phyloP scores from a whole-genome alignment of 1,139 yeast genomes.

The Yamadazyma buinensis region DNA sequence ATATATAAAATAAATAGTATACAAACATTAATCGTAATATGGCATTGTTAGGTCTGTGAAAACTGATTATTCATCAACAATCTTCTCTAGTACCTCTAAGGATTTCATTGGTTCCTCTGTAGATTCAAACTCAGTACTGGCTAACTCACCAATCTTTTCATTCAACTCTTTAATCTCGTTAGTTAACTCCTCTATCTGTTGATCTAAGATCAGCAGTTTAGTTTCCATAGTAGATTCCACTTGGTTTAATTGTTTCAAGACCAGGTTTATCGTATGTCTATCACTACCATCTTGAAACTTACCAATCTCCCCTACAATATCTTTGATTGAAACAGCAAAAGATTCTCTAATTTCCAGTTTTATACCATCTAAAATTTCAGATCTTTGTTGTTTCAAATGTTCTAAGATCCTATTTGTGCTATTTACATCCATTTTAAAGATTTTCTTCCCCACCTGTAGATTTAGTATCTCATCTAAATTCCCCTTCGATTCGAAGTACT shows the following conservation, averaged over 20 bases:
- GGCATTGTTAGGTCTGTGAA: neutral
- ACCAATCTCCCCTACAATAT: slow-evolving; percentile 5
- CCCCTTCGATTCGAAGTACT: slow-evolving; percentile 10
- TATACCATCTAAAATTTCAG: slow-evolving; percentile 11
- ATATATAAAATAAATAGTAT: slow-evolving; percentile 1
- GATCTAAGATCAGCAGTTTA: slow-evolving; percentile 10
- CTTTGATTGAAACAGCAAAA: slow-evolving; percentile 23
- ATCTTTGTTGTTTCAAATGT: slow-evolving; percentile 18
- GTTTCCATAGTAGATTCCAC: slow-evolving; percentile 10
- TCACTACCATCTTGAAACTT: slow-evolving; percentile 4
- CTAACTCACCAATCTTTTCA: slow-evolving; percentile 4
- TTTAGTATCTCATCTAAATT: slow-evolving; percentile 8
- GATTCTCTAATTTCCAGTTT: slow-evolving; percentile 15
- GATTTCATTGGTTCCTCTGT: slow-evolving; percentile 1
- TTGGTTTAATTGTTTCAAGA: slow-evolving; percentile 14
- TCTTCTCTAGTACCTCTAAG: neutral
- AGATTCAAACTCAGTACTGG: neutral
- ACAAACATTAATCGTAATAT: slow-evolving; percentile 1
- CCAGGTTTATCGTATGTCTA: slow-evolving; percentile 11
- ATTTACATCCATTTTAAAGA: slow-evolving; percentile 12
- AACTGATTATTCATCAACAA: neutral
- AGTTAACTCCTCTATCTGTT: slow-evolving; percentile 14
- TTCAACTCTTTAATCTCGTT: slow-evolving; percentile 15
- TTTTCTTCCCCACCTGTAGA: slow-evolving; percentile 8
- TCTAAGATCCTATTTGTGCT: slow-evolving; percentile 9